phyloP scores from a whole-genome alignment of 495 filamentous ascomycete genomes.

The Aspergillus incahuasiensis region DNA sequence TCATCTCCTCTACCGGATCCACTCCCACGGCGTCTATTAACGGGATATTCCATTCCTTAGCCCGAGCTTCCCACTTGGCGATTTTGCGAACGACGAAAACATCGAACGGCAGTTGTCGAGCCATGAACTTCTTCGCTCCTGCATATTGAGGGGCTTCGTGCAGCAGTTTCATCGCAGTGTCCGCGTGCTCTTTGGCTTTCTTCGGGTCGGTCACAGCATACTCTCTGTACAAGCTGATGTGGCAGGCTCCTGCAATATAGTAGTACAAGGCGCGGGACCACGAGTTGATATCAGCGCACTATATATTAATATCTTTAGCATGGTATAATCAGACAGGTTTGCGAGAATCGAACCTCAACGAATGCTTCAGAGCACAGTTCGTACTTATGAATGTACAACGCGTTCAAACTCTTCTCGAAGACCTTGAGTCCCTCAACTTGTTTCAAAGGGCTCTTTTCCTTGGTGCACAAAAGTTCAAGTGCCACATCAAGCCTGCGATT shows the following conservation, averaged over 20 bases:
- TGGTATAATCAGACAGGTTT: background rate
- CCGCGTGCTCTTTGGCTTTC: conserved; percentile 50
- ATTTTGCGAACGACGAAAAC: conserved; percentile 81
- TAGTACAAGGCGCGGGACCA: conserved; percentile 91
- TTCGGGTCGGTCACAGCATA: conserved; percentile 41
- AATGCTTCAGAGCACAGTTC: conserved; percentile 67
- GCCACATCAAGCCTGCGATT: conserved; percentile 65
- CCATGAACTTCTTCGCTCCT: conserved; percentile 87
- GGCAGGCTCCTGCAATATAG: conserved; percentile 74
- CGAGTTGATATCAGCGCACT: conserved; percentile 78
- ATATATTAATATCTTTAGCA: conserved; percentile 9
- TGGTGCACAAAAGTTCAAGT: conserved; percentile 54
- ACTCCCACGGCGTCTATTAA: conserved; percentile 81
- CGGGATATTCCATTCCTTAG: conserved; percentile 60
- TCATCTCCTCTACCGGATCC: conserved; percentile 86
- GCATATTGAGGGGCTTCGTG: conserved; percentile 66
- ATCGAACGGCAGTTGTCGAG: conserved; percentile 84
- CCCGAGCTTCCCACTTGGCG: conserved; percentile 82
- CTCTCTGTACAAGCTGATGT: conserved; percentile 76
- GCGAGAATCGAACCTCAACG: conserved; percentile 44
- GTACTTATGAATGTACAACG: conserved; percentile 75
- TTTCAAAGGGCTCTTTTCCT: conserved; percentile 67
- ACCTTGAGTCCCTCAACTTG: conserved; percentile 75
- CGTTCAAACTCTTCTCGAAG: conserved; percentile 78
- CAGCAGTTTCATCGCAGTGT: conserved; percentile 64